A percentile compares a stretch with the other conserved stretches of the same genome.
Evolutionary conservation across 2,329 filamentous ascomycete genomes (phyloP).

Genomic region (Penicillium sp.): DNA sequence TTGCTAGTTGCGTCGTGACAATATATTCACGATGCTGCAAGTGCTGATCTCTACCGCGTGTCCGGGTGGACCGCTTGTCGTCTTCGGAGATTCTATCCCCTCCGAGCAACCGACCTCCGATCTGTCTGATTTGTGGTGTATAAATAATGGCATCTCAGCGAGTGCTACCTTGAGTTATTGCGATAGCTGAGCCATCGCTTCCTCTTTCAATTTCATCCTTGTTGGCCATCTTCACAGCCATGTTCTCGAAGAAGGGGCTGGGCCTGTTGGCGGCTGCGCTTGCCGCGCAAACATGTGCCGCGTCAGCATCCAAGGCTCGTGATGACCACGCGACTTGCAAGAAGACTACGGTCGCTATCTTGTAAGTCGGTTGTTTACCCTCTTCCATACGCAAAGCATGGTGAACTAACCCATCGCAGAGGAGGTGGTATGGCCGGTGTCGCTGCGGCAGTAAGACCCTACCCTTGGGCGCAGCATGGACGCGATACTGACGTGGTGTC

Average conservation of each 20-base stretch:
- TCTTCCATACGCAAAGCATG: background rate
- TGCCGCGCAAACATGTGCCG: conserved; percentile 16
- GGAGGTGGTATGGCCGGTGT: conserved; percentile 66
- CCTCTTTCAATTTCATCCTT: background rate
- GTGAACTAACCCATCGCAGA: conserved; percentile 14
- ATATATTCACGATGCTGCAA: background rate
- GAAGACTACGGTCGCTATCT: conserved; percentile 37
- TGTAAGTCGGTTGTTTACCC: conserved; percentile 25
- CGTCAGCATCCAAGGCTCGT: conserved; percentile 25
- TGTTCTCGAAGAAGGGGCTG: conserved; percentile 10
- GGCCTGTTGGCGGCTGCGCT: conserved; percentile 8
- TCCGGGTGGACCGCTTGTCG: background rate
- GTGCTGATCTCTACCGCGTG: background rate
- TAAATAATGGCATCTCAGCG: conserved; percentile 1
- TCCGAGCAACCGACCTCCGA: background rate
- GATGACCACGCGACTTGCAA: conserved; percentile 26
- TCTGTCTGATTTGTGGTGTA: background rate
- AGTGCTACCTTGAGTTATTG: background rate
- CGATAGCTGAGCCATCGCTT: background rate
- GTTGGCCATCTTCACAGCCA: background rate
- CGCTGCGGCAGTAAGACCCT: conserved; percentile 56
- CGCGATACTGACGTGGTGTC: background rate
- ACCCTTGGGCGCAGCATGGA: background rate
- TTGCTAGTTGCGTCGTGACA: background rate
- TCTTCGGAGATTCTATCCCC: background rate